Conservation (phyloP, 495 filamentous ascomycete species). For the Massariosphaeria phaeospora region DNA sequence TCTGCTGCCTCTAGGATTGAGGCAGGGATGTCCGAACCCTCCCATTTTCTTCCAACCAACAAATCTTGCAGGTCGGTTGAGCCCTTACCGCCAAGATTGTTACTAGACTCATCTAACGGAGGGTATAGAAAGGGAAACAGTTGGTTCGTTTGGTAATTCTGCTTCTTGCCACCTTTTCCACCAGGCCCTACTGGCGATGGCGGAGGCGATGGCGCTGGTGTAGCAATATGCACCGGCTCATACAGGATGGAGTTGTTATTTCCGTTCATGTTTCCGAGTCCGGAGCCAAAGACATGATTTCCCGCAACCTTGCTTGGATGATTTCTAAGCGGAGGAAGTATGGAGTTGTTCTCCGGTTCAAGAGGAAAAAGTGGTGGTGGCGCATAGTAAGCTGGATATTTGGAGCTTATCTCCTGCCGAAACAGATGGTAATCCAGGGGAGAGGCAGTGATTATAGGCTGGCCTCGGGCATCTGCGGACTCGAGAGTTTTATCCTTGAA, state of each 20-base stretch:
- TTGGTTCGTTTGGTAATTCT: slow-evolving; percentile 98
- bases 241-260: slow-evolving; percentile 76
- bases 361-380: slow-evolving; percentile 78
- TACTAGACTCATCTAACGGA: slow-evolving; percentile 74
- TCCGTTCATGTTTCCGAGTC: slow-evolving; percentile 43
- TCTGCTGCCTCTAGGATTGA: slow-evolving; percentile 95
- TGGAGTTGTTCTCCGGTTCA: slow-evolving; percentile 82
- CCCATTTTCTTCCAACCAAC: slow-evolving; percentile 76
- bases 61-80: slow-evolving; percentile 67
- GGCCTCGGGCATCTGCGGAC: slow-evolving; percentile 41
- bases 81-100: slow-evolving; percentile 81
- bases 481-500: slow-evolving; percentile 47
- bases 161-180: slow-evolving; percentile 93
- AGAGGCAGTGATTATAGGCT: slow-evolving; percentile 75
- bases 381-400: slow-evolving; percentile 93
- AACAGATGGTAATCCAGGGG: slow-evolving; percentile 95
- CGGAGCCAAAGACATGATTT: slow-evolving; percentile 30
- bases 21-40: slow-evolving; percentile 82
- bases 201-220: slow-evolving; percentile 92
- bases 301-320: slow-evolving; percentile 52
- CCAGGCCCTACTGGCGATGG: slow-evolving; percentile 82
- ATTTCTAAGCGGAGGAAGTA: slow-evolving; percentile 77
- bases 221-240: slow-evolving; percentile 95
- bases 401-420: slow-evolving; percentile 95
- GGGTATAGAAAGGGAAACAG: slow-evolving; percentile 98